Evolutionary conservation across 2,329 filamentous ascomycete species (phyloP), one percentile per base, ranked within the genome.

Genomic region (Sphaerulina vaccinii): DNA sequence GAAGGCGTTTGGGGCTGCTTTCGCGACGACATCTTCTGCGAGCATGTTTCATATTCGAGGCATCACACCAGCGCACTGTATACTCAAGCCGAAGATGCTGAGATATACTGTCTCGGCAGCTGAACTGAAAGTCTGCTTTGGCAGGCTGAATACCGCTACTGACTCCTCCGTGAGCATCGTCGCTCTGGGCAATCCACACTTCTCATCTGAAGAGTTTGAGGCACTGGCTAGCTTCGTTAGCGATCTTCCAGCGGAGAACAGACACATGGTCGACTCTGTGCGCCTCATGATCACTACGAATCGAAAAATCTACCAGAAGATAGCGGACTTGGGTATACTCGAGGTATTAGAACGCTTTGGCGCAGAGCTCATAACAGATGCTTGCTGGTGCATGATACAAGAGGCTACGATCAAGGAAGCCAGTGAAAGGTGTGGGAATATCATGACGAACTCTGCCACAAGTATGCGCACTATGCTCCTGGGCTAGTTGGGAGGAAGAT

Each of bases 361-460:
- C 0, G 71, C 62, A 1, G 60, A 64, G 18, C 45, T 75, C 3
- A 61, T 76, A 10, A 76, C 70, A 0, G 74, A 78, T 53, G 76
- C 73, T 0, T 77, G 74, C 47, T 77, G 74, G 74, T 77, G 74
- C 54, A 74, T 77, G 71, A 68, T 76, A 13, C 32, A 29, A 15
- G 71, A 75, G 38, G 72, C 74, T 0, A 58, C 72, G 0, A 70
- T 76, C 7, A 65, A 64, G 3, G 29, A 5, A 0, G 21, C 22
- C 7, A 8, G 1, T 21, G n/a, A n/a, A n/a, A 8, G 43, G 2
- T 54, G 61, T 0, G 58, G 59, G 2, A 65, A 59, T 1, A 70
- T 77, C 49, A 70, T 73, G 73, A 76, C 70, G 0, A 76, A 76
- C 44, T 77, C 74, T 1, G 72, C 62, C n/a, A n/a, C 0, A 77